phyloP scores from a whole-genome alignment of 768 basidiomycete genomes.

The Xerocomus potaroensis region DNA sequence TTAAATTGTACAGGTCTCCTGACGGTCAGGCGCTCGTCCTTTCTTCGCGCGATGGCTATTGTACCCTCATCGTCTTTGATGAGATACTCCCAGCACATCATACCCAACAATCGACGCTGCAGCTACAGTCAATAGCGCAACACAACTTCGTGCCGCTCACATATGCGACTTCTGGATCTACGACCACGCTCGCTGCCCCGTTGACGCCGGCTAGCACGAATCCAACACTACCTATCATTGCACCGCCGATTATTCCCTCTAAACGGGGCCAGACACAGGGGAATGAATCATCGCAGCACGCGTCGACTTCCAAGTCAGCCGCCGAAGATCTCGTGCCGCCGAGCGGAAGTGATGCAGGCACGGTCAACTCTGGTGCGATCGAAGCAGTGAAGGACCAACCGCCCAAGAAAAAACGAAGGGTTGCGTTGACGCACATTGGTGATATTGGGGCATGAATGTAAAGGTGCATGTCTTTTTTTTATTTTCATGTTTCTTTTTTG shows the following conservation, averaged over 20 bases:
- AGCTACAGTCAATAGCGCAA: constrained; percentile 87
- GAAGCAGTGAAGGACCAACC: constrained; percentile 43
- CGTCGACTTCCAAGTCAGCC: constrained; percentile 28
- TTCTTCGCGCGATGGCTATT: constrained; percentile 94
- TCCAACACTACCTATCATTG: constrained; percentile 31
- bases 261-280: constrained; percentile 37
- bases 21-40: constrained; percentile 92
- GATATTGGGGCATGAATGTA: constrained; percentile 40
- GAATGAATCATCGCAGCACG: constrained; percentile 8
- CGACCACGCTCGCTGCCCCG: constrained; percentile 14
- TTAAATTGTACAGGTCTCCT: constrained; percentile 68
- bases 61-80: constrained; percentile 92
- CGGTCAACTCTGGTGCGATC: constrained; percentile 3
- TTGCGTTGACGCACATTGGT: constrained; percentile 68
- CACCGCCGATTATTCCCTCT: constrained; percentile 28
- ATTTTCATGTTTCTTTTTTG: constrained; percentile 6
- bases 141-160: constrained; percentile 69
- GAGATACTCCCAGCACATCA: constrained; percentile 86
- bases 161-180: constrained; percentile 15
- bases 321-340: constrained; percentile 20
- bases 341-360: constrained; percentile 10
- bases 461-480: not conserved
- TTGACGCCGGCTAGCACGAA: constrained; percentile 31
- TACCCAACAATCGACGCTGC: constrained; percentile 87
- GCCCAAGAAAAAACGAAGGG: constrained; percentile 81